These are phyloP conservation scores for Graphium sp. DNA, from an alignment of 2,329 filamentous ascomycete species.

Conservation along the genomic window DNA sequence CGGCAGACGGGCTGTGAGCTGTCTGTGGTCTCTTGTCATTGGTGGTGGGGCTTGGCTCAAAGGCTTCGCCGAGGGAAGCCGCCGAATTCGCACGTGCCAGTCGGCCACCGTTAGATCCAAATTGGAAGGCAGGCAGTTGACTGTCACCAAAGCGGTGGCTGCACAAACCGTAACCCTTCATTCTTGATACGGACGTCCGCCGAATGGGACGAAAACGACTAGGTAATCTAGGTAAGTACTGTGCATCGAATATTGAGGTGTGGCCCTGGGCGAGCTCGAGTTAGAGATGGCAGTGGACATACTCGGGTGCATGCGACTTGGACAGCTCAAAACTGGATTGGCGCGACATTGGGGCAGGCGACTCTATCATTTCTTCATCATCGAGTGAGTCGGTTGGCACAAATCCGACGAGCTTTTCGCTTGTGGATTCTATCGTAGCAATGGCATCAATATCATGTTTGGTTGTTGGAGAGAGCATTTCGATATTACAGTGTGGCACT, in stretches of 20 bases:
- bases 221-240: too few relatives aligned
- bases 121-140: constrained; percentile 59
- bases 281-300: constrained; percentile 15
- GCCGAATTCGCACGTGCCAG: constrained; percentile 2
- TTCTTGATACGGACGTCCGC: constrained; percentile 57
- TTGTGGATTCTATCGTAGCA: too few relatives aligned
- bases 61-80: constrained; percentile 57
- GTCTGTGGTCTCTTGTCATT: constrained; percentile 48
- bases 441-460: constrained; percentile 13
- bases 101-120: constrained; percentile 31
- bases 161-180: constrained; percentile 50
- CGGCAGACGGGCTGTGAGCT: constrained; percentile 39
- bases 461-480: constrained; percentile 58
- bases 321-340: constrained; percentile 29
- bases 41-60: constrained; percentile 56
- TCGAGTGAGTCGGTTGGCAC: too few relatives aligned
- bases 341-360: constrained; percentile 31
- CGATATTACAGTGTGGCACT: constrained; percentile 48
- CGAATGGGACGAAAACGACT: too few relatives aligned
- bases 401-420: too few relatives aligned
- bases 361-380: constrained; percentile 37
- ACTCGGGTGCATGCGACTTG: constrained; percentile 34
- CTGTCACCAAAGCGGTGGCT: constrained; percentile 43
- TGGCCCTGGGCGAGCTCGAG: constrained; percentile 25
- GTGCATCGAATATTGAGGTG: too few relatives aligned